These are phyloP conservation scores for Trichophyton verrucosum DNA, from an alignment of 2,329 filamentous ascomycete species.

Conservation along the genomic window DNA sequence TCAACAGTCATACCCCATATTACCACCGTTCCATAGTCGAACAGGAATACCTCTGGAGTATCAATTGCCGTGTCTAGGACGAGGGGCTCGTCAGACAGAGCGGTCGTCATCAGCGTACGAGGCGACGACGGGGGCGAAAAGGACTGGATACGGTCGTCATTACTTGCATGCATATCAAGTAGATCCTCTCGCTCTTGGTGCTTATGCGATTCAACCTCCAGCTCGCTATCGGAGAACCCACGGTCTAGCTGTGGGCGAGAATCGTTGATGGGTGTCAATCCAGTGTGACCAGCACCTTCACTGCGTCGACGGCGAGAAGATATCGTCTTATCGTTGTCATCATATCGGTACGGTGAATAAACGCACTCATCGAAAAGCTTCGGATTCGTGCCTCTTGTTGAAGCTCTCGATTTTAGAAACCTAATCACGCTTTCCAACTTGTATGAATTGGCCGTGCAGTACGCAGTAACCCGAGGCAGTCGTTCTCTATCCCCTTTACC, in stretches of 20 bases:
- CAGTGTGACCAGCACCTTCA: neutral
- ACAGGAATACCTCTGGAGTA: conserved; percentile 88
- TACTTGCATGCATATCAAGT: conserved; percentile 45
- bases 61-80: conserved; percentile 83
- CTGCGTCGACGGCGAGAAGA: neutral
- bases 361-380: conserved; percentile 97
- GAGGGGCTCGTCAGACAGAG: conserved; percentile 31
- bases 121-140: conserved; percentile 7
- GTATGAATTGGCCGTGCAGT: conserved; percentile 88
- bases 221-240: conserved; percentile 50
- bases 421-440: conserved; percentile 79
- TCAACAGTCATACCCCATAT: conserved; percentile 95
- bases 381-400: conserved; percentile 65
- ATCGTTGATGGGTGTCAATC: neutral
- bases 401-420: conserved; percentile 74
- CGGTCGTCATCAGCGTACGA: conserved; percentile 14
- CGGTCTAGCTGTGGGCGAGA: conserved; percentile 12
- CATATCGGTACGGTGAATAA: conserved; percentile 85
- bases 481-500: conserved; percentile 86
- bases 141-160: conserved; percentile 10
- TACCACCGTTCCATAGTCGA: conserved; percentile 94
- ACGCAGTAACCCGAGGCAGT: conserved; percentile 84
- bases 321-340: conserved; percentile 36
- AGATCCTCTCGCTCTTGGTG: conserved; percentile 48
- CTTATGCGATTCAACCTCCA: conserved; percentile 52